Evolutionary conservation across 495 filamentous ascomycete species (phyloP).

Genomic region (Saxophila tyrrhenica): DNA sequence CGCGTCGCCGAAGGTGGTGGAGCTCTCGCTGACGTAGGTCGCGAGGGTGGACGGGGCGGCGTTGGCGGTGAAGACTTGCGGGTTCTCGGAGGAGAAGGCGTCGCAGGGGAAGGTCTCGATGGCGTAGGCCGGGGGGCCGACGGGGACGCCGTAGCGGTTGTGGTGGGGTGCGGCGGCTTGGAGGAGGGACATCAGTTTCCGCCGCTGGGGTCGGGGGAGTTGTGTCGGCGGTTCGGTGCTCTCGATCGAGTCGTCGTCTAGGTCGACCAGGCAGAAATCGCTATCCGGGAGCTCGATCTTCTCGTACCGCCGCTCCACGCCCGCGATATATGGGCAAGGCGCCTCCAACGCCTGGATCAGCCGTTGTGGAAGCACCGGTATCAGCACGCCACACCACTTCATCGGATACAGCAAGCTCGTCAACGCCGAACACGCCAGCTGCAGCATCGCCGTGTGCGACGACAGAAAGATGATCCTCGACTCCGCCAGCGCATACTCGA

Average conservation of each 20-base stretch:
- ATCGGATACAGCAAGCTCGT: constrained; percentile 71
- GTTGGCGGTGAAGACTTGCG: constrained; percentile 60
- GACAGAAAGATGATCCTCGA: constrained; percentile 93
- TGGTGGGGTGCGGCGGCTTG: constrained; percentile 87
- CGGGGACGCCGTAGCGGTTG: constrained; percentile 70
- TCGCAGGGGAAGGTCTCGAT: constrained; percentile 86
- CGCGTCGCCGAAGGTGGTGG: constrained; percentile 64
- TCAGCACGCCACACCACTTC: constrained; percentile 84
- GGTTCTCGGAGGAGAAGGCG: constrained; percentile 75
- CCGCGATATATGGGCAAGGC: constrained; percentile 93
- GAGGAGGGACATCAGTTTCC: constrained; percentile 78
- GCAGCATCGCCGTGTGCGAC: constrained; percentile 91
- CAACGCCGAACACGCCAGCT: constrained; percentile 76
- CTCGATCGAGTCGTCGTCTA: constrained; percentile 82
- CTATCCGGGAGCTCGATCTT: constrained; percentile 87
- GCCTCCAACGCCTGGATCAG: constrained; percentile 87
- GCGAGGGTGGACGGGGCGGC: constrained; percentile 60
- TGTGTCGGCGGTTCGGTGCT: constrained; percentile 59
- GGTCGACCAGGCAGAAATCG: constrained; percentile 87
- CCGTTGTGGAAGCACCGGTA: constrained; percentile 78
- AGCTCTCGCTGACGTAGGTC: constrained; percentile 79
- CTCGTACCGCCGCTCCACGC: constrained; percentile 88
- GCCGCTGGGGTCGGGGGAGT: constrained; percentile 77
- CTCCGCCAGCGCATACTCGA: constrained; percentile 88
- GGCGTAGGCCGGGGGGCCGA: constrained; percentile 86